These are phyloP conservation scores for Pseudogymnoascus sp. DNA, from an alignment of 2,329 filamentous ascomycete species.

Conservation along the genomic window DNA sequence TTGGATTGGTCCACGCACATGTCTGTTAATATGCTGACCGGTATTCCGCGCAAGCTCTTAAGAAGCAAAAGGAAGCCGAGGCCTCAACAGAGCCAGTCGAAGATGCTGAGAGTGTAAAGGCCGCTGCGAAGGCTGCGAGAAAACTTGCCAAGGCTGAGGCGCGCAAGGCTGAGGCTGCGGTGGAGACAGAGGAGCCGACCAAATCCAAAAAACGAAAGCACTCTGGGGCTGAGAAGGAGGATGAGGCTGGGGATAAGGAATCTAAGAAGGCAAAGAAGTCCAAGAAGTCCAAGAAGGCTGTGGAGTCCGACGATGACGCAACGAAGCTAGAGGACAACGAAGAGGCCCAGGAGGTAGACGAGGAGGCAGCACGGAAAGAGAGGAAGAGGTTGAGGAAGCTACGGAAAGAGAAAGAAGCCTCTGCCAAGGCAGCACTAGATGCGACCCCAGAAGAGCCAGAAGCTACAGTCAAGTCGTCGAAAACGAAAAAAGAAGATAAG, in stretches of 20 bases:
- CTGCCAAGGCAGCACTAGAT: background rate
- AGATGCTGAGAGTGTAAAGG: constrained; percentile 26
- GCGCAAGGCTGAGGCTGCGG: constrained; percentile 18
- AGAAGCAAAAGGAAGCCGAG: background rate
- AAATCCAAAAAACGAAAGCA: constrained; percentile 17
- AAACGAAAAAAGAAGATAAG: constrained; percentile 15
- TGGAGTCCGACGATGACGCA: constrained; percentile 8
- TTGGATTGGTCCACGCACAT: background rate
- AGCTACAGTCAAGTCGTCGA: constrained; percentile 10
- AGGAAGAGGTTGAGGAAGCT: constrained; percentile 14
- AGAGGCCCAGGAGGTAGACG: constrained; percentile 14
- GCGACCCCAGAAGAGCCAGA: background rate
- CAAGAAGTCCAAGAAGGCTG: constrained; percentile 12
- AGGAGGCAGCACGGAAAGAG: constrained; percentile 13
- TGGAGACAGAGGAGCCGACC: constrained; percentile 17
- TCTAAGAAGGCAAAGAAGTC: constrained; percentile 10
- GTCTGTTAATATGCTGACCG: background rate
- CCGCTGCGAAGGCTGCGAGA: constrained; percentile 18
- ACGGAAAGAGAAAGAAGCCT: constrained; percentile 8
- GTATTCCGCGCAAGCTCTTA: background rate
- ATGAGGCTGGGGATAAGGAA: background rate
- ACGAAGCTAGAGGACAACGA: constrained; percentile 11
- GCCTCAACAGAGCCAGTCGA: constrained; percentile 45
- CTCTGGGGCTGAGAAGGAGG: constrained; percentile 18
- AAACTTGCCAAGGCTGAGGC: constrained; percentile 21